Evolutionary conservation across 768 basidiomycete species (phyloP).

Genomic region (Symmetrospora coprosmae): DNA sequence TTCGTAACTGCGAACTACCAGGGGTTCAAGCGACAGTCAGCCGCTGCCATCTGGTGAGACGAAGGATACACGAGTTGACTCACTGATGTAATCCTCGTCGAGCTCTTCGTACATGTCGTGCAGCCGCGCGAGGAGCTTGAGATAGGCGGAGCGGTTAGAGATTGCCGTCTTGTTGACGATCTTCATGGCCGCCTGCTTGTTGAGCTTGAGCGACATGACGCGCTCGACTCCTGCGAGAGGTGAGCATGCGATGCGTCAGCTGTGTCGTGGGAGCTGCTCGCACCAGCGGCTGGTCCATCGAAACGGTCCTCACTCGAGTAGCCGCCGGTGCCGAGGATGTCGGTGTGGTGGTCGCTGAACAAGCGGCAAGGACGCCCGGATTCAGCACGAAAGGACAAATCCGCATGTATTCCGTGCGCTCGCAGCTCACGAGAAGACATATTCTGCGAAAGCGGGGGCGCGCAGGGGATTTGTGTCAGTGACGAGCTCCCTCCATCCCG

Average conservation of each 20-base stretch:
- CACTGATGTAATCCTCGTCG: constrained; percentile 9
- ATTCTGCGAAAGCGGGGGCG: not conserved
- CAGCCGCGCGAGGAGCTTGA: constrained; percentile 11
- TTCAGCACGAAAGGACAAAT: too few relatives aligned
- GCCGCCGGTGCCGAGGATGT: constrained; percentile 14
- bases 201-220: constrained; percentile 9
- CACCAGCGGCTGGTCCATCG: not conserved
- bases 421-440: too few relatives aligned
- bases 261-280: not conserved
- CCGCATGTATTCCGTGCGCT: too few relatives aligned
- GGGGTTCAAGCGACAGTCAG: too few relatives aligned
- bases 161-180: constrained; percentile 15
- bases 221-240: constrained; percentile 8
- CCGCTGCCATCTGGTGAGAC: not conserved
- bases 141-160: constrained; percentile 1
- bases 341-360: constrained; percentile 17
- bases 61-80: not conserved
- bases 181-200: constrained; percentile 10
- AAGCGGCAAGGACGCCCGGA: too few relatives aligned
- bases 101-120: constrained; percentile 17
- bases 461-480: not conserved
- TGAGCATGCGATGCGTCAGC: not conserved
- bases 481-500: not conserved
- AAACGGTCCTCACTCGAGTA: not conserved
- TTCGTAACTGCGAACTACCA: constrained; percentile 1